Conservation (phyloP, 75 land plant species). For the Picea glauca region DNA sequence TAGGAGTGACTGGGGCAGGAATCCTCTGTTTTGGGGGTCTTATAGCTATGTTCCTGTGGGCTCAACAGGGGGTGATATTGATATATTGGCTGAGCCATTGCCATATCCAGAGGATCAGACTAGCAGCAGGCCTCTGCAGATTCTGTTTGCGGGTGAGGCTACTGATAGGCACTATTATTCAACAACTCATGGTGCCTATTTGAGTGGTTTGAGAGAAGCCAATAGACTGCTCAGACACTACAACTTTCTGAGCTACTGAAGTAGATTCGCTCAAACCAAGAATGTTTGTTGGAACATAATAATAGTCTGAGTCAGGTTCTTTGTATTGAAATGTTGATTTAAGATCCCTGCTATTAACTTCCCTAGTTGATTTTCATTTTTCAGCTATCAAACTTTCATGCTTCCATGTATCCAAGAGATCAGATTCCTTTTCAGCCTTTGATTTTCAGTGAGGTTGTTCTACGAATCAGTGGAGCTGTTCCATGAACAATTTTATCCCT, state of each 20-base stretch:
- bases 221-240: conserved; percentile 19
- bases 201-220: conserved; percentile 27
- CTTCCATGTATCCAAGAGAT: no score
- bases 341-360: not conserved
- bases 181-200: conserved; percentile 30
- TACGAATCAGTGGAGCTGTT: no score
- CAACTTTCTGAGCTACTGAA: not conserved
- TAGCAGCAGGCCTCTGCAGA: conserved; percentile 9
- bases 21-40: conserved; percentile 33
- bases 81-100: conserved; percentile 23
- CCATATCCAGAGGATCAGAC: conserved; percentile 13
- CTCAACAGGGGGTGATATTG: conserved; percentile 25
- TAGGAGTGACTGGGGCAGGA: conserved; percentile 24
- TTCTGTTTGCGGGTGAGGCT: conserved; percentile 29
- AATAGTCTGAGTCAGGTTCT: not conserved
- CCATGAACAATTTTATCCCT: not conserved
- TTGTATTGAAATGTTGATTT: no score
- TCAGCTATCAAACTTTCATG: no score
- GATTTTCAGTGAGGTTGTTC: no score
- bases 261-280: not conserved
- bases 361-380: no score
- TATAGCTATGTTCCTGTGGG: conserved; percentile 31
- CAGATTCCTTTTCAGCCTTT: no score
- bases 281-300: not conserved
- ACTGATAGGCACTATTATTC: conserved; percentile 24